Conservation (phyloP, 2,329 filamentous ascomycete genomes). For the Botryotinia narcissicola region DNA sequence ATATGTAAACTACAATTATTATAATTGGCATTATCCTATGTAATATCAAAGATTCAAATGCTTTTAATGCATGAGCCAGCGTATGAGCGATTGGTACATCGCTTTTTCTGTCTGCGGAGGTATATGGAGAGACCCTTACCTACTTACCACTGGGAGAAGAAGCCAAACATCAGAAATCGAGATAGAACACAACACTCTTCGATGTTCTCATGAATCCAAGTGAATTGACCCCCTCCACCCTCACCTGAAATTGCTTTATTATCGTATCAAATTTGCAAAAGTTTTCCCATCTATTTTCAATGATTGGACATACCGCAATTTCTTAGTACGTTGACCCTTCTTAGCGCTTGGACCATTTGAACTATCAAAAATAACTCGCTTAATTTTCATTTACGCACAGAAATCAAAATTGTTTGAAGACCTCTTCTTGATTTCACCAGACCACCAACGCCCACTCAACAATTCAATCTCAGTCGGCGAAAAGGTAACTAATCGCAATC, state of each 20-base stretch:
- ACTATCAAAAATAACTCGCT: conserved; percentile 15
- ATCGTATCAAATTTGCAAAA: not conserved
- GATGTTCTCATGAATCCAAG: not conserved
- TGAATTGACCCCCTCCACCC: not conserved
- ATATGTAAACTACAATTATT: not conserved
- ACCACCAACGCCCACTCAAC: conserved; percentile 22
- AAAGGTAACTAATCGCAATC: conserved; percentile 54
- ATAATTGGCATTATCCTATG: not conserved
- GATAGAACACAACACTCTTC: not conserved
- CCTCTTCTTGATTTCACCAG: conserved; percentile 14
- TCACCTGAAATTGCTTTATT: not conserved
- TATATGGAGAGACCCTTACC: not conserved
- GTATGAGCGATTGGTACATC: not conserved
- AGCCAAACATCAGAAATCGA: not conserved
- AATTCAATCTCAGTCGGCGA: conserved; percentile 32
- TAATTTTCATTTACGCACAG: conserved; percentile 21
- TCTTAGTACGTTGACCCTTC: conserved; percentile 1
- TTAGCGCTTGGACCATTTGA: not conserved
- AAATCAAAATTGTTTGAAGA: conserved; percentile 17
- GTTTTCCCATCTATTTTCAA: not conserved
- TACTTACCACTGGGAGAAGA: not conserved
- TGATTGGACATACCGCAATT: not conserved
- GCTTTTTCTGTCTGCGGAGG: not conserved
- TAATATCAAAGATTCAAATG: not conserved
- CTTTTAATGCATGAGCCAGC: not conserved